A percentile compares a stretch with the other conserved stretches of the same genome.
Conservation (phyloP, 2,329 filamentous ascomycete species). For the Diaporthe velutina region DNA sequence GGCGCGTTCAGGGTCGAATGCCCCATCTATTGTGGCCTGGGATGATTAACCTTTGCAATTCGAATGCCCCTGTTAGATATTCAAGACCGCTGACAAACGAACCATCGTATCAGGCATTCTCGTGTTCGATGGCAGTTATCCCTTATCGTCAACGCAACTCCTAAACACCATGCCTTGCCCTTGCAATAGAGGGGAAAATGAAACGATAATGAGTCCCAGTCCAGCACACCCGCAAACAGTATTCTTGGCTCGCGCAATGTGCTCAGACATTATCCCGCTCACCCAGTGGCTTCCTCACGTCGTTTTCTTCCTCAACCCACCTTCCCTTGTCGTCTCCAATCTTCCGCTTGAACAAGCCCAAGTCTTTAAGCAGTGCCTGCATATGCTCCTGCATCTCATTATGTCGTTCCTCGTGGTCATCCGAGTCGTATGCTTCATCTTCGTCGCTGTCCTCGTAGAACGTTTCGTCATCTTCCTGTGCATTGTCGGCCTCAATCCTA, state of each 20-base stretch:
- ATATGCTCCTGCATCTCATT: conserved; percentile 86
- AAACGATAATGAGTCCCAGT: background rate
- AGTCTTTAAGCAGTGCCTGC: conserved; percentile 83
- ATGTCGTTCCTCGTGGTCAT: conserved; percentile 64
- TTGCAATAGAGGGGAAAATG: background rate
- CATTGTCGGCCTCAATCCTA: conserved; percentile 37
- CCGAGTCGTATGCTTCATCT: conserved; percentile 66
- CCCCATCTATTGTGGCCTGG: background rate
- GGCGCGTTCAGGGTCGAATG: background rate
- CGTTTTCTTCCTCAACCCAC: conserved; percentile 75
- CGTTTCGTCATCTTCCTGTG: conserved; percentile 44
- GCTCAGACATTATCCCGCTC: conserved; percentile 55
- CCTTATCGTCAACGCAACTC: conserved; percentile 3
- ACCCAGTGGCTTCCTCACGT: conserved; percentile 65
- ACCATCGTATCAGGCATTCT: background rate
- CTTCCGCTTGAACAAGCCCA: conserved; percentile 86
- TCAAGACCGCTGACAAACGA: background rate
- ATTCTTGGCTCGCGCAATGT: background rate
- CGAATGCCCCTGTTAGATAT: background rate
- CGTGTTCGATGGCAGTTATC: background rate
- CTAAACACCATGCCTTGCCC: conserved; percentile 37
- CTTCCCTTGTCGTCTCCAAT: conserved; percentile 84
- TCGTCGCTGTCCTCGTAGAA: conserved; percentile 70
- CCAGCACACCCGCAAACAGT: background rate
- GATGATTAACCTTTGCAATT: background rate